A percentile compares a stretch with the other conserved stretches of the same genome.
Evolutionary conservation across 2,329 filamentous ascomycete species (phyloP).

Genomic region (Alternaria novae-zelandiae): DNA sequence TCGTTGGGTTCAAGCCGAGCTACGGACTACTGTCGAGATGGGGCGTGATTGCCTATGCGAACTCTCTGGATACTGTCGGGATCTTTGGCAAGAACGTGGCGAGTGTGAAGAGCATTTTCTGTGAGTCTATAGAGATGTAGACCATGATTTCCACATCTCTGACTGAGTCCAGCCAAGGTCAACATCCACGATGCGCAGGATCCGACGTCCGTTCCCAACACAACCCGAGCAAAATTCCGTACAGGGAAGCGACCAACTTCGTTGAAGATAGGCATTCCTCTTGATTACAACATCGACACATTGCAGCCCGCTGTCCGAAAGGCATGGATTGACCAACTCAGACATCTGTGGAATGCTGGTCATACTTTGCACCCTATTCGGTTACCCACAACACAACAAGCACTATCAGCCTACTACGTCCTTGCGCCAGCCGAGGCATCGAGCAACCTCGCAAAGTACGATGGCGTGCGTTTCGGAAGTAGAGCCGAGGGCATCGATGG

Average conservation of each 20-base stretch:
- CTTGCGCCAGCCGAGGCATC: conserved; percentile 94
- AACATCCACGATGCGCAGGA: conserved; percentile 71
- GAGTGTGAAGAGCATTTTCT: conserved; percentile 54
- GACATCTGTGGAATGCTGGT: conserved; percentile 66
- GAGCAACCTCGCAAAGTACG: conserved; percentile 95
- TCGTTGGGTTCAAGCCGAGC: conserved; percentile 87
- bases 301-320: conserved; percentile 71
- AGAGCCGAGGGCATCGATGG: conserved; percentile 62
- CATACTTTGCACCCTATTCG: conserved; percentile 77
- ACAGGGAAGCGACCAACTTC: neutral
- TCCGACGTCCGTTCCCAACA: conserved; percentile 71
- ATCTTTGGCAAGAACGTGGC: conserved; percentile 67
- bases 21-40: conserved; percentile 86
- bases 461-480: conserved; percentile 89
- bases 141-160: neutral
- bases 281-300: conserved; percentile 88
- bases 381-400: conserved; percentile 81
- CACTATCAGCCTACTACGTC: conserved; percentile 92
- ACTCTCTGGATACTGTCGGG: conserved; percentile 90
- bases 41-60: conserved; percentile 90
- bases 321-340: conserved; percentile 71
- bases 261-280: conserved; percentile 63
- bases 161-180: conserved; percentile 51
- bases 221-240: conserved; percentile 58
- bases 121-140: conserved; percentile 17